Base-by-base conservation (phyloP, 139 green algal species). In the Chlorella sp. region DNA sequence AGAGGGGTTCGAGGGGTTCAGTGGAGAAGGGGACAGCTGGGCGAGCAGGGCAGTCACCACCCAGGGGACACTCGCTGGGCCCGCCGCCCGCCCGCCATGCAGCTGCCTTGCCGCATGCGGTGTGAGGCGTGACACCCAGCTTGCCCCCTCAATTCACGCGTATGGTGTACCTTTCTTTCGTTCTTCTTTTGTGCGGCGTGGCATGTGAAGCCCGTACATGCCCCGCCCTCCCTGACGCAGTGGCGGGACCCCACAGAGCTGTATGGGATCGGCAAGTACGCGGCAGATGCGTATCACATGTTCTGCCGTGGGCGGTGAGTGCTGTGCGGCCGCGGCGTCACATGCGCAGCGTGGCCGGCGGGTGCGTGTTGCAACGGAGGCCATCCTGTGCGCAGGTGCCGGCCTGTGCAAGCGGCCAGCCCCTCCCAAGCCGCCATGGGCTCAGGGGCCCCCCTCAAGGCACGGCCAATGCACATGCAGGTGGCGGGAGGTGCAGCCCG, bases 211-310 rank as follows among this genome's bases (percentile, higher is more conserved):
- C 32, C n/a, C 6, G 46, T 16, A 32, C 46, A 28, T 24, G 1
- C 32, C 26, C 38, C 41, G 1, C 41, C 32, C n/a, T 38, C 24
- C 26, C 28, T 76, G 14, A 3, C 73, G 80, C 90, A 97, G 87
- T 99, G 96, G 96, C 75, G 32, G 13, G 85, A 94, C 74, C 92
- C 95, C 30, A 90, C 74, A 4, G 84, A 98, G 91, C 93, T 99
- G 65, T 93, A 93, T 58, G 93, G 91, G 48, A 90, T 98, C 22
- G 95, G 96, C 5, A 85, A 94, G 80, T 99, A 99, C 60, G 97
- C 89, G 0, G 90, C 94, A 19, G 96, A 98, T 64, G 96, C 96
- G 0, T 98, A 98, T 89, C 90, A 84, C 72, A 98, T 99, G 24
- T 99, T 99, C 80, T 98, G 95, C 82, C 80, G 92, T 3, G 95